A percentile compares a stretch with the other conserved stretches of the same genome.
Evolutionary conservation across 106 monocot genomes (phyloP).

Genomic region (Allium fistulosum): DNA sequence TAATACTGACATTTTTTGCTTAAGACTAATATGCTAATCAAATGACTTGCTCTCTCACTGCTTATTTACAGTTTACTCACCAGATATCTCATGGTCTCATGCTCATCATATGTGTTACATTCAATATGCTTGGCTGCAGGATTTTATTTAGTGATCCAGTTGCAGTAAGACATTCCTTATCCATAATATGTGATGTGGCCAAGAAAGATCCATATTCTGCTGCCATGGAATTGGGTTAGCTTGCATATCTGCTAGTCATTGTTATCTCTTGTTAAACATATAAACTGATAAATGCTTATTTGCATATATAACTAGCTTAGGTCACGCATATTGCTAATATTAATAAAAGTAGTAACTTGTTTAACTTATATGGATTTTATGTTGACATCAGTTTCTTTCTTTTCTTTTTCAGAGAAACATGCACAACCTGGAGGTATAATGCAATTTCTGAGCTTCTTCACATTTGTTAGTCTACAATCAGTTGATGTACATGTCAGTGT

Average conservation of each 20-base stretch:
- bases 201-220: constrained; percentile 96
- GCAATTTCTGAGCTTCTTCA: neutral
- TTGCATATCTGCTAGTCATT: constrained; percentile 1
- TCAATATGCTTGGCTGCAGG: constrained; percentile 27
- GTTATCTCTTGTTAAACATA: no score
- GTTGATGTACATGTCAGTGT: neutral
- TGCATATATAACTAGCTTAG: no score
- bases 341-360: neutral
- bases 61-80: no score
- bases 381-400: neutral
- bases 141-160: constrained; percentile 89
- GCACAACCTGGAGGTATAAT: constrained; percentile 74
- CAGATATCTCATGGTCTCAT: no score
- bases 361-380: constrained; percentile 1
- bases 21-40: no score
- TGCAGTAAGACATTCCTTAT: constrained; percentile 84
- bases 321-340: no score
- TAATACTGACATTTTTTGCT: no score
- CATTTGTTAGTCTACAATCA: neutral
- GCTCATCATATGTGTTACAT: no score
- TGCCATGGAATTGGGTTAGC: constrained; percentile 95
- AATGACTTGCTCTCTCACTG: no score
- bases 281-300: no score
- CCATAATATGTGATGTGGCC: constrained; percentile 85
- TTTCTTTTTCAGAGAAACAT: constrained; percentile 75